phyloP scores from a whole-genome alignment of 2,329 filamentous ascomycete species.

The Hyphodiscus sp. region DNA sequence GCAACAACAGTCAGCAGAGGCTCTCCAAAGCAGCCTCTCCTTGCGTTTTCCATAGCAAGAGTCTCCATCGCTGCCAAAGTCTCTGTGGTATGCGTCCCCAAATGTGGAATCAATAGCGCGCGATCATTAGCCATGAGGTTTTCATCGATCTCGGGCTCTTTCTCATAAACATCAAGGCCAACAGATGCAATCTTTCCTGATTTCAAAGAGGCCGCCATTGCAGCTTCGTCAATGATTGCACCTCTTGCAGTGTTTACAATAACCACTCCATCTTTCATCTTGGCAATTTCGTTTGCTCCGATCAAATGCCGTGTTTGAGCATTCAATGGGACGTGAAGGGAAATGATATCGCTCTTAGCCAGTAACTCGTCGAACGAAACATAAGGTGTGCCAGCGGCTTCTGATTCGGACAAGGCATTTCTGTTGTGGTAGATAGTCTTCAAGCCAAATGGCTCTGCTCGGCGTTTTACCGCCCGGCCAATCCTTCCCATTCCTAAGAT shows the following conservation, averaged over 20 bases:
- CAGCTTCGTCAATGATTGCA: slow-evolving; percentile 70
- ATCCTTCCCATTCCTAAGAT: too few relatives aligned
- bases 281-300: slow-evolving; percentile 56
- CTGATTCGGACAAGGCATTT: background rate
- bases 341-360: slow-evolving; percentile 62
- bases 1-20: too few relatives aligned
- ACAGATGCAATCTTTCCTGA: slow-evolving; percentile 61
- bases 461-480: too few relatives aligned
- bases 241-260: slow-evolving; percentile 76
- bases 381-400: background rate
- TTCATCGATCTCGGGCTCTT: slow-evolving; percentile 68
- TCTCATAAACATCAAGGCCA: slow-evolving; percentile 75
- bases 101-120: slow-evolving; percentile 70
- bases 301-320: slow-evolving; percentile 67
- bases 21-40: too few relatives aligned
- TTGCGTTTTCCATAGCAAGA: too few relatives aligned
- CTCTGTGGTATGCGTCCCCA: slow-evolving; percentile 47
- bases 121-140: slow-evolving; percentile 61
- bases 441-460: slow-evolving; percentile 69
- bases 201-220: slow-evolving; percentile 66
- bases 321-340: slow-evolving; percentile 71
- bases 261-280: slow-evolving; percentile 71
- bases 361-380: slow-evolving; percentile 60
- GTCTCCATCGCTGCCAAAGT: too few relatives aligned
- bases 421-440: slow-evolving; percentile 50